These are phyloP conservation scores for Nemania diffusa DNA, from an alignment of 2,329 filamentous ascomycete genomes.

Conservation along the genomic window DNA sequence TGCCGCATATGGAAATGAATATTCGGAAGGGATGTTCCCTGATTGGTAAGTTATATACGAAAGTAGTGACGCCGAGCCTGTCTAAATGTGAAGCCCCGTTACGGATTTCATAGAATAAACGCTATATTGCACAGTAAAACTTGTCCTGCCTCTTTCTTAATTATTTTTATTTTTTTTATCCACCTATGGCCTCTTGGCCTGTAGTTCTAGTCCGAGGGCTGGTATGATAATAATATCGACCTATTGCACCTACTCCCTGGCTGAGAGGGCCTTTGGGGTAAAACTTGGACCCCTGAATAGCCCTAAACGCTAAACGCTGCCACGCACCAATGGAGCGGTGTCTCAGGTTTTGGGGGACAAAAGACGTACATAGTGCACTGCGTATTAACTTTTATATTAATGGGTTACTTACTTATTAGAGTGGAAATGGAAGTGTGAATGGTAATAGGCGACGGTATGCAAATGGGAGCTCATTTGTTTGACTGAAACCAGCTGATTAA, in stretches of 20 bases:
- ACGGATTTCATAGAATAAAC: slow-evolving; percentile 18
- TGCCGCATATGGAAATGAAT: slow-evolving; percentile 6
- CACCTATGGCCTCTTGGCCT: neutral
- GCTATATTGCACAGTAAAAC: slow-evolving; percentile 13
- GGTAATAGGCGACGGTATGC: slow-evolving; percentile 9
- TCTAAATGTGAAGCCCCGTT: slow-evolving; percentile 7
- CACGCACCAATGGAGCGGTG: slow-evolving; percentile 18
- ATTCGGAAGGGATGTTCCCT: neutral
- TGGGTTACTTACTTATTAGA: slow-evolving; percentile 25
- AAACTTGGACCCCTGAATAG: slow-evolving; percentile 27
- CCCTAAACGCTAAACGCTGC: slow-evolving; percentile 22
- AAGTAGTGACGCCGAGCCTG: slow-evolving; percentile 10
- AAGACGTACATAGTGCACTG: slow-evolving; percentile 19
- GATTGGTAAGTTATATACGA: slow-evolving; percentile 17
- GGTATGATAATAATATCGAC: slow-evolving; percentile 31
- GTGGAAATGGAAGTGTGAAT: slow-evolving; percentile 3
- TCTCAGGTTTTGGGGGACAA: slow-evolving; percentile 16
- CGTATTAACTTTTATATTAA: slow-evolving; percentile 12
- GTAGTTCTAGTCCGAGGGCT: slow-evolving; percentile 13
- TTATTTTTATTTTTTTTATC: neutral
- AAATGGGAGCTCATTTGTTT: slow-evolving; percentile 6
- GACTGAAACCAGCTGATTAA: slow-evolving; percentile 39
- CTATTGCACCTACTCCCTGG: slow-evolving; percentile 14
- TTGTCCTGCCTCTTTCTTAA: slow-evolving; percentile 17
- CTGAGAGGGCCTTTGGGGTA: slow-evolving; percentile 7